Conservation (phyloP, 1,284 basidiomycete genomes). For the Coriolopsis trogii region DNA sequence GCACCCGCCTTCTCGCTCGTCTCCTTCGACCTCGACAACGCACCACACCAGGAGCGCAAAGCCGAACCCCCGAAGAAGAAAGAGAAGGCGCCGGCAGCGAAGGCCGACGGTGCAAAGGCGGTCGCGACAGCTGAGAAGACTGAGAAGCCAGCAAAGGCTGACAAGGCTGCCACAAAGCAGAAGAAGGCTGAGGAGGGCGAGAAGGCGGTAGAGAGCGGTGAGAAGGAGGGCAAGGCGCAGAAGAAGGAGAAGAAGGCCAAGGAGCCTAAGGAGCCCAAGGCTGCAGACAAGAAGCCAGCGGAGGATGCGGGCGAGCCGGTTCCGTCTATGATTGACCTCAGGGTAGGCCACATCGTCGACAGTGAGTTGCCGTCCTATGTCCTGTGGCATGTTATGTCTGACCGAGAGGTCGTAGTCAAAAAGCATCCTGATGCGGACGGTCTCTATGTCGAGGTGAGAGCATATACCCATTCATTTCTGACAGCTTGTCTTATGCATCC, state of each 20-base stretch:
- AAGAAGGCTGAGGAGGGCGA: conserved; percentile 31
- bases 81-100: conserved; percentile 62
- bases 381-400: background rate
- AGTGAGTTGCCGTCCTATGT: conserved; percentile 53
- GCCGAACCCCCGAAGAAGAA: conserved; percentile 80
- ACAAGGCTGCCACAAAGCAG: conserved; percentile 29
- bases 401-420: conserved; percentile 58
- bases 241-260: conserved; percentile 57
- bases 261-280: conserved; percentile 38
- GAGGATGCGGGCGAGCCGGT: conserved; percentile 73
- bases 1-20: conserved; percentile 64
- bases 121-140: conserved; percentile 22
- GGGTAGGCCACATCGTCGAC: conserved; percentile 89
- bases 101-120: conserved; percentile 29
- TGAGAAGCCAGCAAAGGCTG: conserved; percentile 31
- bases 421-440: conserved; percentile 95
- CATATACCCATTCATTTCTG: background rate
- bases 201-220: conserved; percentile 29
- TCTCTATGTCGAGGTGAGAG: conserved; percentile 81
- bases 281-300: conserved; percentile 42
- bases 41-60: conserved; percentile 76
- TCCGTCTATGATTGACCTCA: conserved; percentile 93
- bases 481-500: background rate
- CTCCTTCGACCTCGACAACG: conserved; percentile 72
- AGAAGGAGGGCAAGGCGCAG: conserved; percentile 36